Evolutionary conservation across 257 asterid genomes (phyloP).

Genomic region (Solanum sitiens): DNA sequence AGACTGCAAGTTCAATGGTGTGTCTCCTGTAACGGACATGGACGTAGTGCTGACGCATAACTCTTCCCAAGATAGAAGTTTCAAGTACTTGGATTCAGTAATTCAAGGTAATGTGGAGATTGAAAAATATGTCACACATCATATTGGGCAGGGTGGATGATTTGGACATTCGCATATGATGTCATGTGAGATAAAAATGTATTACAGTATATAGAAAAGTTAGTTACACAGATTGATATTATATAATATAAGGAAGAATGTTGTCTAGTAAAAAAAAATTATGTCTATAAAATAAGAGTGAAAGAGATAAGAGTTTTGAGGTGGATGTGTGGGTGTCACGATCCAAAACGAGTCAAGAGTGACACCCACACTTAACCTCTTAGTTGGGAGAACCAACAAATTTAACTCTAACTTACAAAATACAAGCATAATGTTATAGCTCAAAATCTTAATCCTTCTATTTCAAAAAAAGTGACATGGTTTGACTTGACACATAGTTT

Average conservation of each 20-base stretch:
- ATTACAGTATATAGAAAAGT: neutral
- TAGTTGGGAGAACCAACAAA: too few relatives aligned
- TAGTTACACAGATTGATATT: neutral
- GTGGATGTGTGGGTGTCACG: neutral
- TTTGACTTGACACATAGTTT: too few relatives aligned
- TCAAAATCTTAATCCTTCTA: too few relatives aligned
- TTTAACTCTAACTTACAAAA: too few relatives aligned
- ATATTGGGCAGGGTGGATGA: neutral
- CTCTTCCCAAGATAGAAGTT: neutral
- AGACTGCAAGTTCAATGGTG: neutral
- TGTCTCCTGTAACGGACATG: neutral
- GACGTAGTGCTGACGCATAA: neutral
- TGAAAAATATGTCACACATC: neutral
- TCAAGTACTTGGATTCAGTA: neutral
- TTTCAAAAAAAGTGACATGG: too few relatives aligned
- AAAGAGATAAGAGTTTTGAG: neutral
- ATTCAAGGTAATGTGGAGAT: neutral
- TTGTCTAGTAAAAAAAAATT: neutral
- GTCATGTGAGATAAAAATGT: too few relatives aligned
- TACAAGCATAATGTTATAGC: too few relatives aligned
- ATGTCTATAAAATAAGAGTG: neutral
- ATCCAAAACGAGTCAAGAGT: too few relatives aligned
- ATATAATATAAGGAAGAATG: neutral
- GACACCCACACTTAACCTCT: too few relatives aligned
- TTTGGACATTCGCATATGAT: too few relatives aligned